Evolutionary conservation across 1,284 basidiomycete species (phyloP), one percentile per base, ranked within the genome.

Genomic region (Cutaneotrichosporon cutaneum): DNA sequence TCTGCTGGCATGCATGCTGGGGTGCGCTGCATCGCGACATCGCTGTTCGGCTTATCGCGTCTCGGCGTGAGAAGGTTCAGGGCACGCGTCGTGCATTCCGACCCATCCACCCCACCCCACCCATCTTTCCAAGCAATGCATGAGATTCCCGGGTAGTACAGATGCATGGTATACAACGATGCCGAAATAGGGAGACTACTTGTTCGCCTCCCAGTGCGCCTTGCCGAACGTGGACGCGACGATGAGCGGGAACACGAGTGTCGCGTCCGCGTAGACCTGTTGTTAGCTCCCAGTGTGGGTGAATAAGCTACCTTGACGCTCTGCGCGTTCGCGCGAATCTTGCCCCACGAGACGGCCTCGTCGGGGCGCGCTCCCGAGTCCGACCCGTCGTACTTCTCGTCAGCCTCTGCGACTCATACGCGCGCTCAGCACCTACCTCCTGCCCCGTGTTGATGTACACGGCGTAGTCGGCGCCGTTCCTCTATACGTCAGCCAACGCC

Each of bases 401-500:
- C 30, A 61, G 56, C 32, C 11, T 14, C 22, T 47, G 14, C 11
- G 22, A 24, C 5, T 33, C 26, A 30, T 7, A 14, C 11, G 1
- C 13, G 44, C 6, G 1, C 2, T 4, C 3, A n/a, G 8, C 9
- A 65, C 72, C 61, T 42, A 75, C 75, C 68, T 99, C 95, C 82
- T 99, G 95, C 0, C 95, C 95, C 0, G 95, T 99, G 75, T 99
- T 99, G 71, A 99, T 96, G 77, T 90, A 99, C 14, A 99, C 95
- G 4, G 94, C 93, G 73, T 87, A 99, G 77, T 99, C 96, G 4
- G 96, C 96, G 3, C 96, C 96, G 73, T 99, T 99, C 42, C 95
- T 39, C 52, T 59, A 44, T 27, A 27, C 16, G 48, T 45, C 16
- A 53, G 59, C 30, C n/a, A 50, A 35, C 22, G 13, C n/a, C 32